Conservation (phyloP, 2,329 filamentous ascomycete species). For the Colletotrichum godetiae region DNA sequence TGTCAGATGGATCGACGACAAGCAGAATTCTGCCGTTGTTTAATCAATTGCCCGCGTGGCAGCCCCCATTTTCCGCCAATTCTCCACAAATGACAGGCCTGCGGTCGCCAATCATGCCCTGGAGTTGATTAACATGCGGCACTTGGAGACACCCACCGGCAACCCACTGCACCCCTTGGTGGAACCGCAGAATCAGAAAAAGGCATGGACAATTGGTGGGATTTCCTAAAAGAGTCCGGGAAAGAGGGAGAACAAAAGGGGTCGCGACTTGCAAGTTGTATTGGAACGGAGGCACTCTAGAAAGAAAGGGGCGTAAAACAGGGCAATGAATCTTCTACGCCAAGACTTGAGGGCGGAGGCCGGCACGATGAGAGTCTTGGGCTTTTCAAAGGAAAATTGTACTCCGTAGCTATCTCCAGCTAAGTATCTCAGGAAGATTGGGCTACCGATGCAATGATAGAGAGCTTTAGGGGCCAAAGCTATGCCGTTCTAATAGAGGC, state of each 20-base stretch:
- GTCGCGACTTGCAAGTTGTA: too few relatives aligned
- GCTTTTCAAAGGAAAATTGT: not conserved
- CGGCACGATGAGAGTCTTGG: not conserved
- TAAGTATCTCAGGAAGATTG: too few relatives aligned
- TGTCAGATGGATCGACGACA: slow-evolving; percentile 22
- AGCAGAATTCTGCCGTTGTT: slow-evolving; percentile 5
- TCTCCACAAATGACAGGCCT: slow-evolving; percentile 2
- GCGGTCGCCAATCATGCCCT: slow-evolving; percentile 17
- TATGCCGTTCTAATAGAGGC: too few relatives aligned
- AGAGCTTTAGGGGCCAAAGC: not conserved
- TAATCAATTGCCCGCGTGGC: slow-evolving; percentile 19
- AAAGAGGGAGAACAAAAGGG: not conserved
- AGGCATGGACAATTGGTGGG: slow-evolving; percentile 13
- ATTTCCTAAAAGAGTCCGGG: not conserved
- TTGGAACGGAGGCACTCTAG: not conserved
- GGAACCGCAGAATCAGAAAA: slow-evolving; percentile 6
- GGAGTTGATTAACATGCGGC: slow-evolving; percentile 15
- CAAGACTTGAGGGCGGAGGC: not conserved
- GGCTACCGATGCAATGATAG: not conserved
- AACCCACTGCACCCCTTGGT: slow-evolving; percentile 9
- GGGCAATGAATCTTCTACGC: not conserved
- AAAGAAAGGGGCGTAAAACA: not conserved
- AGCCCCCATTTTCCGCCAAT: not conserved
- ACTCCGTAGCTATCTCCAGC: too few relatives aligned
- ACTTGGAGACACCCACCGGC: not conserved